phyloP scores from a whole-genome alignment of 352 stramenopile species.

The Phytophthora aleatoria region DNA sequence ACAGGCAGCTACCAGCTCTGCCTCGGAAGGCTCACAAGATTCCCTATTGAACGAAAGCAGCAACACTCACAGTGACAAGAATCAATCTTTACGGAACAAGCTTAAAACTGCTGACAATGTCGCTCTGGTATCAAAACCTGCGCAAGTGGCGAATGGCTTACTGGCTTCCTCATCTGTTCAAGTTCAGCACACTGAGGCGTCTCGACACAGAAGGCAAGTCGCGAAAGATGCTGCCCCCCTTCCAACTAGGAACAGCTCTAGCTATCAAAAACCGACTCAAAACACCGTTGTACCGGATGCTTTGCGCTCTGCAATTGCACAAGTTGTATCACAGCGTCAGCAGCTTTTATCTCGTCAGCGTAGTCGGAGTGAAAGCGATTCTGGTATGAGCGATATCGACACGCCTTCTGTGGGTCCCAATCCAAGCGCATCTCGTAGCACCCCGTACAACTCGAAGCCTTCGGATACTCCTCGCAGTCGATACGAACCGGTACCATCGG shows the following conservation, averaged over 20 bases:
- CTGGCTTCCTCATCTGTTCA: not conserved
- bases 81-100: not conserved
- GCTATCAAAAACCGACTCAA: not conserved
- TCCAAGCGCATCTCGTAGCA: not conserved
- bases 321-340: conserved; percentile 27
- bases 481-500: conserved; percentile 3
- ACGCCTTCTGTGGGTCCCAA: not conserved
- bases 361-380: conserved; percentile 18
- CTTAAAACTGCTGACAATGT: not conserved
- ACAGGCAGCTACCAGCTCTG: conserved; percentile 2
- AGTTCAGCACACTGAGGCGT: not conserved
- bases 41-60: conserved; percentile 2
- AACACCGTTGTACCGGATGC: conserved; percentile 2
- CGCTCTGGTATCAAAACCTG: not conserved
- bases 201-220: not conserved
- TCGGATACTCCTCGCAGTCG: not conserved
- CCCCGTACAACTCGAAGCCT: not conserved
- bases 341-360: conserved; percentile 21
- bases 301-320: conserved; percentile 27
- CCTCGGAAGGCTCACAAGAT: conserved; percentile 3
- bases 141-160: not conserved
- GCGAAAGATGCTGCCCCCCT: not conserved
- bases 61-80: conserved; percentile 1
- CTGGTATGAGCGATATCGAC: conserved; percentile 11
- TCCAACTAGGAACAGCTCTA: not conserved